Evolutionary conservation across 345 rosid species (phyloP).

Genomic region (Conringia planisiliqua): DNA sequence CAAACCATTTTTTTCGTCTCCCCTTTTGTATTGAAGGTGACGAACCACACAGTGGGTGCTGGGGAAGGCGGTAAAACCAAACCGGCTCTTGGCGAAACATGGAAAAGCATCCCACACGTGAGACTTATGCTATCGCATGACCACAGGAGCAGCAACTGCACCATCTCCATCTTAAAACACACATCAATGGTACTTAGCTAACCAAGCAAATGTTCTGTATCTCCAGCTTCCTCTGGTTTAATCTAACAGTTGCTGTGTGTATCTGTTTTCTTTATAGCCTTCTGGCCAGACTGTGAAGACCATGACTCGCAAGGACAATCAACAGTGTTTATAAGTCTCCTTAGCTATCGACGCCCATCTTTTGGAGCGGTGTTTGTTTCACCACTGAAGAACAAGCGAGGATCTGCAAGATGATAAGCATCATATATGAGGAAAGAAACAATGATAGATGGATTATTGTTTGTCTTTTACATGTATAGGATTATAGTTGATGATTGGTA

Average conservation of each 20-base stretch:
- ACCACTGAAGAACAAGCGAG: neutral
- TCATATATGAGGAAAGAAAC: neutral
- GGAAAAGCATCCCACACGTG: slow-evolving; percentile 81
- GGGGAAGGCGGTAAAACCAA: slow-evolving; percentile 63
- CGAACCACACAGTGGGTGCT: slow-evolving; percentile 74
- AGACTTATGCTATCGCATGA: slow-evolving; percentile 60
- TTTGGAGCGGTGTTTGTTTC: neutral
- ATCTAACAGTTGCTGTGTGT: neutral
- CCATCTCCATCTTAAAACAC: slow-evolving; percentile 60
- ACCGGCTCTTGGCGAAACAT: slow-evolving; percentile 89
- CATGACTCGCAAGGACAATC: neutral
- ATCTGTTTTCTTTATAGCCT: neutral
- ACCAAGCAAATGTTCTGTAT: neutral
- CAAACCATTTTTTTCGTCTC: neutral
- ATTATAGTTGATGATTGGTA: neutral
- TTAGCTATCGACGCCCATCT: neutral
- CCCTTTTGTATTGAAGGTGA: slow-evolving; percentile 48
- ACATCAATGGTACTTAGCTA: slow-evolving; percentile 45
- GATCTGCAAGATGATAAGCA: slow-evolving; percentile 9
- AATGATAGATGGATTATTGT: neutral
- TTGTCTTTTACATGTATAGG: neutral
- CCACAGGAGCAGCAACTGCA: slow-evolving; percentile 35
- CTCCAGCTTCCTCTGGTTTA: neutral
- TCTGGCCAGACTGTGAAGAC: slow-evolving; percentile 23
- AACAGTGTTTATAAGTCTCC: neutral